Percentiles rank a stretch among this genome's conserved stretches.
Conservation (phyloP, 345 rosid species). For the Carallia brachiata region DNA sequence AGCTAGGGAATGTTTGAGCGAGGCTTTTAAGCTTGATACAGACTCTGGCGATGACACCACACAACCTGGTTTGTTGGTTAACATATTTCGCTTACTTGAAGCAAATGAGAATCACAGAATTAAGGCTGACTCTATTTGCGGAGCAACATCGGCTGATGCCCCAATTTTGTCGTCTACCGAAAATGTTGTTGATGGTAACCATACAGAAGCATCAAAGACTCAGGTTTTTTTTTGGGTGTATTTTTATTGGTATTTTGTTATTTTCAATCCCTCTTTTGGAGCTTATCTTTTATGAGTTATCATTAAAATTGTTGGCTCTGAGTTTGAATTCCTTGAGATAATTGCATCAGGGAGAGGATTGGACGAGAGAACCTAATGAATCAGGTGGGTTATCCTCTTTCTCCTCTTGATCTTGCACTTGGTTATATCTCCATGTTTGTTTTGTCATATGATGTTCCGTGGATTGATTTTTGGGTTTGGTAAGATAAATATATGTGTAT, state of each 20-base stretch:
- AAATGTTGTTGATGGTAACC: slow-evolving; percentile 21
- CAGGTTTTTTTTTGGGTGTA: slow-evolving; percentile 1
- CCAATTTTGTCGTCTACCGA: slow-evolving; percentile 38
- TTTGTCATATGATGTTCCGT: neutral
- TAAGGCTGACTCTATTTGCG: slow-evolving; percentile 10
- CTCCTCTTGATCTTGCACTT: neutral
- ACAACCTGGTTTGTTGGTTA: slow-evolving; percentile 50
- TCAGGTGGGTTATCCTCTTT: slow-evolving; percentile 23
- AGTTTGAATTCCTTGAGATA: neutral
- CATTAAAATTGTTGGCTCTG: neutral
- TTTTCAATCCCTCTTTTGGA: neutral
- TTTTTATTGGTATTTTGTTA: neutral
- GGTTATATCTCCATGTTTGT: neutral
- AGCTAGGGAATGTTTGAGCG: slow-evolving; percentile 65
- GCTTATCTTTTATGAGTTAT: neutral
- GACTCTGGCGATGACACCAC: slow-evolving; percentile 20
- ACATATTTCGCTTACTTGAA: slow-evolving; percentile 51
- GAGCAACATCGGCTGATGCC: slow-evolving; percentile 29
- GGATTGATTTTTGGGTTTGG: neutral
- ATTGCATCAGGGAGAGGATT: slow-evolving; percentile 37
- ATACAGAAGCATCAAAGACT: slow-evolving; percentile 21
- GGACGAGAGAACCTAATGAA: slow-evolving; percentile 25
- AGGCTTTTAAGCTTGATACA: slow-evolving; percentile 50
- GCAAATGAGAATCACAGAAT: slow-evolving; percentile 15
- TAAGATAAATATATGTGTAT: no score